phyloP scores from a whole-genome alignment of 495 filamentous ascomycete species.

The Parathielavia hyrcaniae region DNA sequence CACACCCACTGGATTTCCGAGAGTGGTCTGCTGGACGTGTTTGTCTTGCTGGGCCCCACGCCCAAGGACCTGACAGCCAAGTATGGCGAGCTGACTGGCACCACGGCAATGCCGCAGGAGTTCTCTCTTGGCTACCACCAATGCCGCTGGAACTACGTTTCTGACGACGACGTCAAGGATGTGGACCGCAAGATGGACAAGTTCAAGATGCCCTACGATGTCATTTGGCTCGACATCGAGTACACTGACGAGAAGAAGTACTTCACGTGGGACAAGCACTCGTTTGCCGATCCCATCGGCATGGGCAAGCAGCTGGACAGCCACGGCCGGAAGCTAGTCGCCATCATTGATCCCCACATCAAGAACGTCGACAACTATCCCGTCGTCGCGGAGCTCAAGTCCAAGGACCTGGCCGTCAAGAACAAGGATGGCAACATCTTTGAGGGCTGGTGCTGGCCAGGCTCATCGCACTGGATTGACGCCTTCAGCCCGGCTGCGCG shows the following conservation, averaged over 20 bases:
- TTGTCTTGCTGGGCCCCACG: constrained; percentile 86
- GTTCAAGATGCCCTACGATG: constrained; percentile 89
- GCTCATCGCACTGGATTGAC: constrained; percentile 92
- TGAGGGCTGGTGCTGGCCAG: constrained; percentile 98
- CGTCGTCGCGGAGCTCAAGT: constrained; percentile 72
- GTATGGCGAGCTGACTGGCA: constrained; percentile 93
- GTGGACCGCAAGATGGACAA: constrained; percentile 96
- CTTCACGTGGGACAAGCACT: constrained; percentile 89
- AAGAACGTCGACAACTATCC: constrained; percentile 78
- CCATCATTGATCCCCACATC: constrained; percentile 95
- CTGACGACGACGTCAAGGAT: constrained; percentile 91
- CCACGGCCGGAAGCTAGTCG: constrained; percentile 82
- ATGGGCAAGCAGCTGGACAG: constrained; percentile 83
- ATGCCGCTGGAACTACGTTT: constrained; percentile 98
- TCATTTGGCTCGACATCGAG: constrained; percentile 97
- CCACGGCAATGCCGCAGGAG: constrained; percentile 78
- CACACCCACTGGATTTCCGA: constrained; percentile 98
- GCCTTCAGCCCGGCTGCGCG: constrained; percentile 82
- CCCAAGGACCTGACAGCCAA: constrained; percentile 70
- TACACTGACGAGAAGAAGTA: constrained; percentile 95
- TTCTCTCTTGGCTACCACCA: constrained; percentile 94
- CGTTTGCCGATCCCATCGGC: constrained; percentile 73
- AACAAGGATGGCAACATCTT: constrained; percentile 87
- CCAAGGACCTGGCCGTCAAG: constrained; percentile 71
- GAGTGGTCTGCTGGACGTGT: constrained; percentile 79